phyloP scores from a whole-genome alignment of 2,329 filamentous ascomycete species.

The Lecanoromycetidae sp. region DNA sequence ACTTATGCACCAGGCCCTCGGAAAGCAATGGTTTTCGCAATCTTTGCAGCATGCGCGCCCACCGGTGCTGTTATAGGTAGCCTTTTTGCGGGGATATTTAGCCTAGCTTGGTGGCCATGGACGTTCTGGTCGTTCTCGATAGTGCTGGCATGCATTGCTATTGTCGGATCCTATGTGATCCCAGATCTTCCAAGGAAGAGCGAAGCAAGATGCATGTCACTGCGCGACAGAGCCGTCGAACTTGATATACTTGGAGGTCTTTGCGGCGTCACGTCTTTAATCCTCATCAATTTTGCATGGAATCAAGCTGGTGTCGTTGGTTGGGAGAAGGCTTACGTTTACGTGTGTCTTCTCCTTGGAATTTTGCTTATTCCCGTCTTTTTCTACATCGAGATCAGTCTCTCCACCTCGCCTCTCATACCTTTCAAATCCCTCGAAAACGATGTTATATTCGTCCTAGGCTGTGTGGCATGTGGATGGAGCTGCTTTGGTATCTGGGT shows the following conservation, averaged over 20 bases:
- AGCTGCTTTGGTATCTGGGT: conserved; percentile 32
- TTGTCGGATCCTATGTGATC: conserved; percentile 29
- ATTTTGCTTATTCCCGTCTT: conserved; percentile 35
- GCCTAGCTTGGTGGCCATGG: conserved; percentile 41
- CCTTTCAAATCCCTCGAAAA: conserved; percentile 28
- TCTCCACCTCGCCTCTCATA: conserved; percentile 32
- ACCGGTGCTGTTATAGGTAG: conserved; percentile 34
- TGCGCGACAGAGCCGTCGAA: conserved; percentile 21
- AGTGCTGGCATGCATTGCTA: conserved; percentile 27
- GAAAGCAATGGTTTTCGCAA: conserved; percentile 38
- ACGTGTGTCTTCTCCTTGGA: conserved; percentile 36
- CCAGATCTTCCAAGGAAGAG: conserved; percentile 21
- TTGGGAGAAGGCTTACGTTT: conserved; percentile 38
- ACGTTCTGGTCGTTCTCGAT: conserved; percentile 37
- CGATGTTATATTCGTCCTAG: conserved; percentile 33
- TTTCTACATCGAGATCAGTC: conserved; percentile 35
- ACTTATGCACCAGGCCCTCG: conserved; percentile 34
- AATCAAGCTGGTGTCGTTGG: conserved; percentile 41
- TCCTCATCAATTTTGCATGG: conserved; percentile 46
- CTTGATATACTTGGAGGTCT: conserved; percentile 35
- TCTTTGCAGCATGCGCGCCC: conserved; percentile 39
- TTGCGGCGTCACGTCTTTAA: conserved; percentile 37
- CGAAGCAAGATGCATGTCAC: conserved; percentile 19
- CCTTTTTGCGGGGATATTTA: conserved; percentile 30
- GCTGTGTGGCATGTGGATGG: conserved; percentile 32